Conservation (phyloP, 2,329 filamentous ascomycete species). For the Onygena corvina region DNA sequence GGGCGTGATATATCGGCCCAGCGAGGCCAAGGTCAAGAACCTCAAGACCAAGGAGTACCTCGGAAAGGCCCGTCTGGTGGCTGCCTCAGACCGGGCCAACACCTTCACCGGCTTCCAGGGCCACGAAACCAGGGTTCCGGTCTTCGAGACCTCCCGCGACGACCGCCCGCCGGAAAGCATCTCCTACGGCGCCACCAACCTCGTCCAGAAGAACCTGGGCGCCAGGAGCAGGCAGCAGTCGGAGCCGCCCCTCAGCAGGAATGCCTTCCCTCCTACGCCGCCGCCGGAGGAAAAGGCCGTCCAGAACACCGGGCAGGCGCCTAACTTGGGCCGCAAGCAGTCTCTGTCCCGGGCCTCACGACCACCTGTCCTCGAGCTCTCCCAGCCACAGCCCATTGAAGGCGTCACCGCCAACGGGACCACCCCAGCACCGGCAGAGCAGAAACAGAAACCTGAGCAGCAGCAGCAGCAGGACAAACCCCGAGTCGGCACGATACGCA, state of each 20-base stretch:
- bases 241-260: constrained; percentile 65
- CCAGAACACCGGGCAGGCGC: constrained; percentile 19
- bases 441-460: constrained; percentile 11
- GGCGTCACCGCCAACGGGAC: constrained; percentile 38
- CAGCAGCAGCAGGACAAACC: constrained; percentile 26
- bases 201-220: constrained; percentile 73
- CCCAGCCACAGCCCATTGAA: constrained; percentile 15
- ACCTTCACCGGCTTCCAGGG: constrained; percentile 73
- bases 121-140: constrained; percentile 54
- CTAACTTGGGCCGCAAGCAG: constrained; percentile 34
- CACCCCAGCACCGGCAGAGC: background rate
- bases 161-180: constrained; percentile 73
- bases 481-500: constrained; percentile 38
- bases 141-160: constrained; percentile 39
- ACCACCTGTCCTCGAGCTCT: constrained; percentile 34
- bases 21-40: constrained; percentile 96
- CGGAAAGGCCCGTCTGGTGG: constrained; percentile 86
- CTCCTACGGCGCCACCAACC: constrained; percentile 82
- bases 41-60: constrained; percentile 96
- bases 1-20: constrained; percentile 86
- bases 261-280: constrained; percentile 93
- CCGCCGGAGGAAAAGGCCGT: constrained; percentile 69
- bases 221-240: constrained; percentile 70
- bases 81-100: constrained; percentile 68
- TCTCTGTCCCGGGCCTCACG: constrained; percentile 39